Base-by-base conservation (phyloP, 208 protist genomes). In the Naegleria lovaniensis region DNA sequence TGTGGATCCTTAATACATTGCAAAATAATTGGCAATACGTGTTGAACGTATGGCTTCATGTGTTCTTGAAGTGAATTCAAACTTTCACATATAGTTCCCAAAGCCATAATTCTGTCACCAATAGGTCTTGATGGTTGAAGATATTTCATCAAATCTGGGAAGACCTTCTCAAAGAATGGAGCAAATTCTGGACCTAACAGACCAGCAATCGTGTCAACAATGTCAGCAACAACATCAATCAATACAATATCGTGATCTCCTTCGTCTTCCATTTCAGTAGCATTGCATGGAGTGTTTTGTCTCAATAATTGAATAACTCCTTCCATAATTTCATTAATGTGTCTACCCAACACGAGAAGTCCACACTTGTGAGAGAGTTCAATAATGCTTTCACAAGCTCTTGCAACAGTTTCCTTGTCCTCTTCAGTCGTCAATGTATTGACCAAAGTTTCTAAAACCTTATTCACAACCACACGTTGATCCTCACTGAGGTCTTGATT, bases 321-420 rank as follows among this genome's bases (percentile, higher is more conserved):
- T 15, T 11, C 11, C 41, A 51, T 58, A 6, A 89, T 33, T 25
- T n/a, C 40, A 33, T 6, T 36, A 86, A 86, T n/a, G 33, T 86
- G 2, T 25, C n/a, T n/a, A 41, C 51, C 85, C 15, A 89, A 13
- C 33, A 67, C 15, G 5, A 48, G 51, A 3, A 19, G 15, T 29
- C 85, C 85, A 67, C 59, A 67, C 0, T 67, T 22, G 6, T 67
- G 6, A 25, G 13, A 59, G 29, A 89, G 6, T 67, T 41, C 48
- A 67, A 29, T 51, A 40, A 89, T 67, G 7, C 33, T 41, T 40
- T 89, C 85, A 67, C 85, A 89, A 40, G 36, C 9, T 38, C 22
- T 38, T 19, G 85, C 85, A 41, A 89, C 85, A 36, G 85, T 89
- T 40, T 89, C 85, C 29, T 89, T 89, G 19, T 89, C 85, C 11